Conservation (phyloP, 2,329 filamentous ascomycete genomes). For the Fusarium torulosum region DNA sequence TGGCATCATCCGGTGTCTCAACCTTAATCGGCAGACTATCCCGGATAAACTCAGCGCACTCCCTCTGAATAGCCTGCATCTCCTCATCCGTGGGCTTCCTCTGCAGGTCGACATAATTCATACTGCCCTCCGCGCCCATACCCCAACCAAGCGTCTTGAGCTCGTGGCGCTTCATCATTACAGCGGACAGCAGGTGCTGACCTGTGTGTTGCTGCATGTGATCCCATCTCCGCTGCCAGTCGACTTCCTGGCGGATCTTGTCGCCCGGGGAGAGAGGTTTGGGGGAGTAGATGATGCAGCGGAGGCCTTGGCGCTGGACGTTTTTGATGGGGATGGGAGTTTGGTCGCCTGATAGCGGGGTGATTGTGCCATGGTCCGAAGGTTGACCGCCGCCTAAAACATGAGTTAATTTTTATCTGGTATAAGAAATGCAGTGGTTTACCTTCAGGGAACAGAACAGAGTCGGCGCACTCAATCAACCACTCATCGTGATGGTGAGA, state of each 20-base stretch:
- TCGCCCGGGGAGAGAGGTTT: conserved; percentile 36
- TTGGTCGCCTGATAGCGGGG: conserved; percentile 17
- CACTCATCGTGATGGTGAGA: conserved; percentile 43
- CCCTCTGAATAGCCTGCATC: conserved; percentile 43
- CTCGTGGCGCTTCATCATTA: conserved; percentile 46
- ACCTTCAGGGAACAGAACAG: conserved; percentile 51
- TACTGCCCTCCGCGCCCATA: conserved; percentile 45
- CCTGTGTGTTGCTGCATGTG: conserved; percentile 54
- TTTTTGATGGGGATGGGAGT: conserved; percentile 41
- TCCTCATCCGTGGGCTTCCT: conserved; percentile 47
- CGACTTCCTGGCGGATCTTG: conserved; percentile 46
- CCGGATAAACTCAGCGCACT: conserved; percentile 47
- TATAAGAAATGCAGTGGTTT: fast-evolving
- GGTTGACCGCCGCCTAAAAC: conserved; percentile 50
- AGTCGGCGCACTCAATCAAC: conserved; percentile 51
- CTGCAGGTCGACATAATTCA: conserved; percentile 51
- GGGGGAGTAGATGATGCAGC: conserved; percentile 45
- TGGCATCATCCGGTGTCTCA: conserved; percentile 45
- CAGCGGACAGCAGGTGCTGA: conserved; percentile 50
- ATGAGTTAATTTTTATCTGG: fast-evolving
- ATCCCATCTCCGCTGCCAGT: conserved; percentile 50
- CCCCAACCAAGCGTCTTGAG: conserved; percentile 51
- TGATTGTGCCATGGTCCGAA: conserved; percentile 48
- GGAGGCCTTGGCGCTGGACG: conserved; percentile 47
- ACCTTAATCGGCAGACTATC: conserved; percentile 44